These are phyloP conservation scores for Brassica juncea DNA, from an alignment of 345 rosid genomes.

Conservation along the genomic window DNA sequence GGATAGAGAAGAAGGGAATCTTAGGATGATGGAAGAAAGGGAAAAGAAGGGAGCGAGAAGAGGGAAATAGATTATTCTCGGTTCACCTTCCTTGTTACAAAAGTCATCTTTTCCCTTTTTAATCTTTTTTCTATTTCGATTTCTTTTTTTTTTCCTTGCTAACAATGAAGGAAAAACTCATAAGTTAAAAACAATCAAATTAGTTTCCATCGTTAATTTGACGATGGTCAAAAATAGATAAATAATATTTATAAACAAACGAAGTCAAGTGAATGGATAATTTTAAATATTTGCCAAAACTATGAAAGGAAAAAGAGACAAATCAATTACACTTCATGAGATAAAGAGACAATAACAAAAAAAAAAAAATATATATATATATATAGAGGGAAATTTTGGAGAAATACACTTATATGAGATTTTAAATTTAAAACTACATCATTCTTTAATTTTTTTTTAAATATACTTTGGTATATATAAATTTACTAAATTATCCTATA, in stretches of 20 bases:
- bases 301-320: background rate
- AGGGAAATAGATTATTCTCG: constrained; percentile 24
- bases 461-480: too few species aligned
- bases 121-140: constrained; percentile 1
- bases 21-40: background rate
- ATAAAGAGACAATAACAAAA: background rate
- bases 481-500: too few species aligned
- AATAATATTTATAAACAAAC: background rate
- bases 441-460: too few species aligned
- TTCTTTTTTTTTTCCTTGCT: constrained; percentile 6
- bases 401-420: background rate
- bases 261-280: background rate
- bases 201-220: constrained; percentile 12
- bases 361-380: background rate
- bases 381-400: background rate
- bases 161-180: background rate
- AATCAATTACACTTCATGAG: constrained; percentile 28
- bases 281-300: constrained; percentile 20
- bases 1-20: background rate
- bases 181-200: constrained; percentile 1
- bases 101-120: background rate
- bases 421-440: too few species aligned
- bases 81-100: constrained; percentile 27
- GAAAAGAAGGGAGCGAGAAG: background rate
- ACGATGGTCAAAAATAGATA: constrained; percentile 9